Evolutionary conservation across 495 filamentous ascomycete species (phyloP), one percentile per base, ranked within the genome.

Genomic region (Astrocystis sublimbata): DNA sequence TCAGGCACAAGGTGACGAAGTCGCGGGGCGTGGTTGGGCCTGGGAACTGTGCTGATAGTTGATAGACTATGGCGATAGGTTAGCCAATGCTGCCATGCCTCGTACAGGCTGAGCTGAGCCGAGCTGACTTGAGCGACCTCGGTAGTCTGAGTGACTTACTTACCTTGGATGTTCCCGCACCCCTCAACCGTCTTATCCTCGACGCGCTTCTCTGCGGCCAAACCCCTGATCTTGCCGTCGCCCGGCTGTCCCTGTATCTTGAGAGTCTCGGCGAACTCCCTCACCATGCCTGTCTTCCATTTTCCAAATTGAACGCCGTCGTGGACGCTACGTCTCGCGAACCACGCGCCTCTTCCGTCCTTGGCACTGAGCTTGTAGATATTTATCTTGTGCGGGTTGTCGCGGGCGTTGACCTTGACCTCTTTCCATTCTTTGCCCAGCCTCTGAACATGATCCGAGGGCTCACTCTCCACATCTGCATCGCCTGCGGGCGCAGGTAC

Each of bases 271-370:
- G 79, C 79, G 68, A 91, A 89, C 75, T 88, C 86, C 40, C 74
- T 74, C 65, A 78, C 69, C 71, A 89, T 73, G 4, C 80, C 87
- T 58, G 71, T 72, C 68, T 80, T 82, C 84, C 77, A 97, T 68
- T 84, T 88, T 12, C 78, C 73, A 70, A 96, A 98, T 0, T 85
- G 77, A 21, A 94, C 69, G 6, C 58, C 65, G 64, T 88, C 84
- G 61, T 97, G 92, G 15, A 97, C 80, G 66, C 91, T 96, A 28
- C 92, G 80, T 58, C 94, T 75, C 9, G 90, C 92, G 74, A 97
- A 98, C 93, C 93, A 98, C 3, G 86, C 80, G 0, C 93, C 94
- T 49, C 88, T 88, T 2, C 92, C 89, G 68, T 97, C 94, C 58
- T 88, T 86, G 0, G 88, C 86, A 0, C 78, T 72, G 26, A 94